Conservation (phyloP, 2,329 filamentous ascomycete species). For the Arthrobotrys sinensis region DNA sequence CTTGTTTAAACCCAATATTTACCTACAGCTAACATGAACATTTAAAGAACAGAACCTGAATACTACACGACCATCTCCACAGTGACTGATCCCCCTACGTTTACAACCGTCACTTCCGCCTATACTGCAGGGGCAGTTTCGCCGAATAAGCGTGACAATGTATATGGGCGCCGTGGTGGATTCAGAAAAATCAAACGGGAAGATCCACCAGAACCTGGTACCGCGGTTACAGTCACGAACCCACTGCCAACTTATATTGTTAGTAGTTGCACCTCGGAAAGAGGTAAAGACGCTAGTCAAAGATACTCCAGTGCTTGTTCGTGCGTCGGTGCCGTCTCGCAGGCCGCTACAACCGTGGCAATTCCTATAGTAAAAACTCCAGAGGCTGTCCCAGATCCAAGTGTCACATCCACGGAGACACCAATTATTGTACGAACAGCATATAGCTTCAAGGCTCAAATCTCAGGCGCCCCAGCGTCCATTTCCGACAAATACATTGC, state of each 20-base stretch:
- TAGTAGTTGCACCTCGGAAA: background rate
- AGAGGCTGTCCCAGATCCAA: background rate
- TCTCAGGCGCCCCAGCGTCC: too few species aligned
- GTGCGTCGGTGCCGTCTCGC: background rate
- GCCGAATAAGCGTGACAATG: too few species aligned
- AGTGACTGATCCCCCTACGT: background rate
- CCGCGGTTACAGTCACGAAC: background rate
- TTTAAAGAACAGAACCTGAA: too few species aligned
- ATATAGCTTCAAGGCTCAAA: background rate
- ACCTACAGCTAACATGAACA: too few species aligned
- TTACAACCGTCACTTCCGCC: background rate
- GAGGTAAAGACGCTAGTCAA: background rate
- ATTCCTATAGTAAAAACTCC: background rate
- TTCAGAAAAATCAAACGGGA: slow-evolving; percentile 1
- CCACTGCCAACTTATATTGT: background rate
- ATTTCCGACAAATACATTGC: too few species aligned
- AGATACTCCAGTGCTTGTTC: slow-evolving; percentile 13
- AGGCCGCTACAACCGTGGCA: background rate
- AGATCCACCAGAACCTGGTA: background rate
- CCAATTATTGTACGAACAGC: background rate
- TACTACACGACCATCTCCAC: background rate
- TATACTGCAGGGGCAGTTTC: background rate
- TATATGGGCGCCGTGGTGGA: background rate
- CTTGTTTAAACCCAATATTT: too few species aligned
- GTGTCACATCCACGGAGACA: background rate